Evolutionary conservation across 768 basidiomycete genomes (phyloP), one percentile per base, ranked within the genome.

Genomic region (Kwoniella newhampshirensis): DNA sequence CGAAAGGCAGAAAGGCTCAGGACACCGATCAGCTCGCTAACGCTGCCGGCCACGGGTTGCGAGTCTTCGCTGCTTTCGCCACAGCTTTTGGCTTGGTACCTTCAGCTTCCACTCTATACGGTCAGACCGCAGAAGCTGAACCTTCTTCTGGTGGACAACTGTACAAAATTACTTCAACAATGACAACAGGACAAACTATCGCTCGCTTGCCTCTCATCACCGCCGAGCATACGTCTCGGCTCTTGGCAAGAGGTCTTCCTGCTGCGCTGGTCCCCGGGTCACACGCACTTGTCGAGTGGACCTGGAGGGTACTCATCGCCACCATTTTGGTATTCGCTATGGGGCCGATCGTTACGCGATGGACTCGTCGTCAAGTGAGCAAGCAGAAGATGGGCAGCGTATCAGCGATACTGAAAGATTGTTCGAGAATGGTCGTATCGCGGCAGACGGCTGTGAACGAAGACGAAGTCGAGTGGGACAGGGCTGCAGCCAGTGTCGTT

Each of bases 11-110:
- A 47, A 64, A 66, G 37, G 41, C 25, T 36, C 58, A 40, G 18
- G 49, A 45, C 23, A 26, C 48, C 28, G 11, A 21, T 4, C 17
- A 37, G n/a, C 30, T 36, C 9, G 49, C 58, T 20, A 51, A 43
- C 25, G 53, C 52, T 28, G 46, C 40, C 11, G 37, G 27, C 1
- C 52, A 51, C 11, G 59, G 59, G 23, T 42, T 70, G 5, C 42
- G 66, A 25, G 66, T 63, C 18, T 73, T 73, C 36, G 71, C 71
- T 3, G 71, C 71, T 23, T 73, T 73, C 54, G 71, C 71, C 8
- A 62, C 70, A 51, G 66, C 68, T 0, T 73, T 73, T 52, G 60
- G 64, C 11, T 62, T 73, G 41, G 28, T 70, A 9, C 71, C 71
- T 11, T 68, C 68, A 4, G 67, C 67, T 18, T 68, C 67, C 15